These are phyloP conservation scores for Neurospora hispaniola DNA, from an alignment of 495 filamentous ascomycete species.

Conservation along the genomic window DNA sequence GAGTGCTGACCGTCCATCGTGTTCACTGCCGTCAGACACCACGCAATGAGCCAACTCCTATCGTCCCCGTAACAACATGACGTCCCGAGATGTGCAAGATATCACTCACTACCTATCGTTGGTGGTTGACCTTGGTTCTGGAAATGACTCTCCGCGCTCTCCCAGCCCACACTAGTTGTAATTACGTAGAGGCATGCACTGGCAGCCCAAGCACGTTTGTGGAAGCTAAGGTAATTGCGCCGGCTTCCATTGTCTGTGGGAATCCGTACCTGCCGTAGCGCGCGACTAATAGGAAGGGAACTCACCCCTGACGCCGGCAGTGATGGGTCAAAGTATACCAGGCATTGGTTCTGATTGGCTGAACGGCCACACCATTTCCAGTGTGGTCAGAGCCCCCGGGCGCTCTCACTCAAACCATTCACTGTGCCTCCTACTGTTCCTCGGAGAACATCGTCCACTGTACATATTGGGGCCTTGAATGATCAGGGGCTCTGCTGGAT, in stretches of 20 bases:
- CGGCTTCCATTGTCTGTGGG: background rate
- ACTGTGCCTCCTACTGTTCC: background rate
- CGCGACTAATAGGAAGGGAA: conserved; percentile 14
- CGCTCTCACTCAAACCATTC: background rate
- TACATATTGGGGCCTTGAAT: background rate
- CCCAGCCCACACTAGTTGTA: background rate
- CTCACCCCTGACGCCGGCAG: background rate
- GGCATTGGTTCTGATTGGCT: background rate
- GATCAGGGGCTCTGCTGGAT: background rate
- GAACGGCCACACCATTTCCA: background rate
- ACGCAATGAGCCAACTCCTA: background rate
- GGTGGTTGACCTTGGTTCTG: background rate
- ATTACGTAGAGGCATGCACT: background rate
- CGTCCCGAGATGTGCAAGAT: background rate
- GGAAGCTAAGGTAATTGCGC: background rate
- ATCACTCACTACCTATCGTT: background rate
- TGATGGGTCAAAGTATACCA: background rate
- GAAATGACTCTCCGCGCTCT: background rate
- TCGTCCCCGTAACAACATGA: background rate
- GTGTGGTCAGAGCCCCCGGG: background rate
- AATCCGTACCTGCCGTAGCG: conserved; percentile 24
- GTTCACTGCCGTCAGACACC: background rate
- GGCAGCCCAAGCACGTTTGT: background rate
- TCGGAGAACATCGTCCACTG: background rate
- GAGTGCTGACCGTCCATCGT: background rate